These are phyloP conservation scores for Primulina eburnea DNA, from an alignment of 257 asterid species.

Conservation along the genomic window DNA sequence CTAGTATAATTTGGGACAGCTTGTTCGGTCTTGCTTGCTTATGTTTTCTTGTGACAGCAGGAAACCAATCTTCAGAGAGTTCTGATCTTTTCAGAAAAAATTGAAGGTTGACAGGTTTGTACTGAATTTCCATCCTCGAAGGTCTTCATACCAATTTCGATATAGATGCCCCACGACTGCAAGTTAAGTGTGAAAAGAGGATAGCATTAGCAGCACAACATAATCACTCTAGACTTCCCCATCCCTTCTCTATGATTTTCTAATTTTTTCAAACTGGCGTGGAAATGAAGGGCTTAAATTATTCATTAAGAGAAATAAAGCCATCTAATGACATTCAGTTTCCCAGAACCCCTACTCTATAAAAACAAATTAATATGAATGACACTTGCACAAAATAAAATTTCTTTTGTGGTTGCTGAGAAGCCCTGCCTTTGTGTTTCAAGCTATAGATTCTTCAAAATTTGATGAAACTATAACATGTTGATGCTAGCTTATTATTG, in stretches of 20 bases:
- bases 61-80: conserved; percentile 57
- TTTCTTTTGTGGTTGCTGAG: neutral
- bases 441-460: neutral
- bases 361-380: too few relatives aligned
- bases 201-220: neutral
- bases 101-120: conserved; percentile 59
- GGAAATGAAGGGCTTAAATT: neutral
- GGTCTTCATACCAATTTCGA: conserved; percentile 2
- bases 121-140: conserved; percentile 15
- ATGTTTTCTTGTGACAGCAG: conserved; percentile 36
- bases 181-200: neutral
- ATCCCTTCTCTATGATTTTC: neutral
- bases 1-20: neutral
- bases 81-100: conserved; percentile 60
- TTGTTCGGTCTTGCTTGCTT: conserved; percentile 1
- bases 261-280: neutral
- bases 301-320: neutral
- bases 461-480: neutral
- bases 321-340: neutral
- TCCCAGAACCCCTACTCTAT: neutral
- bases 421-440: neutral
- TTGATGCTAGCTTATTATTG: neutral
- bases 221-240: neutral
- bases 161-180: neutral
- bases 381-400: neutral